These are phyloP conservation scores for Austroboletus olivaceoglutinosus DNA, from an alignment of 1,284 basidiomycete genomes.

Conservation along the genomic window DNA sequence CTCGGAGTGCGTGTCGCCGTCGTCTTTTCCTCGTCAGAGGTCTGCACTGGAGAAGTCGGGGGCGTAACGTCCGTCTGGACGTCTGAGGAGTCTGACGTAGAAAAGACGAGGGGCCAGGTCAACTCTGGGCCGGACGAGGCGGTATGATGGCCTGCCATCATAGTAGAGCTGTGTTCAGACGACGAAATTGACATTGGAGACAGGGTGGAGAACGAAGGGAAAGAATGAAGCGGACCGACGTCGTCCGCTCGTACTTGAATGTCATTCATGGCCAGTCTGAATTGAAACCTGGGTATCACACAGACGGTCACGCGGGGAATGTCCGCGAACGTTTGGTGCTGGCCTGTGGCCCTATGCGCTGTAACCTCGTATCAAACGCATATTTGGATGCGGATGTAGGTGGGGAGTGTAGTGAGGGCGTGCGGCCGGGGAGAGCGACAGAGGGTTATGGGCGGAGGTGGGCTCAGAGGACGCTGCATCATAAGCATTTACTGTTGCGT, in stretches of 20 bases:
- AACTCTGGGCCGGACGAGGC: conserved; percentile 14
- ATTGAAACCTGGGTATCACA: conserved; percentile 8
- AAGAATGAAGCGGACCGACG: conserved; percentile 1
- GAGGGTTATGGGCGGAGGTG: no score
- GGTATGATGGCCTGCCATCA: neutral
- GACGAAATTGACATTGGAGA: conserved; percentile 15
- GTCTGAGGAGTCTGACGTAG: conserved; percentile 16
- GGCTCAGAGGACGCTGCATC: no score
- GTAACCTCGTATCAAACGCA: no score
- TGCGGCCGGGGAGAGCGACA: no score
- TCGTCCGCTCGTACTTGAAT: conserved; percentile 5
- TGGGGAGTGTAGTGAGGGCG: no score
- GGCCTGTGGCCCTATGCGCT: no score
- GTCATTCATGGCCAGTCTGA: neutral
- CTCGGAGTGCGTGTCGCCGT: conserved; percentile 1
- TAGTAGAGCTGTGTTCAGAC: conserved; percentile 9
- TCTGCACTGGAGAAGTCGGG: conserved; percentile 15
- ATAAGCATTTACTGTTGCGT: no score
- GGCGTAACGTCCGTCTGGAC: conserved; percentile 21
- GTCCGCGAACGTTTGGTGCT: no score
- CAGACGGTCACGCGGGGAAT: neutral
- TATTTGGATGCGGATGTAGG: no score
- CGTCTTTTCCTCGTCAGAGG: conserved; percentile 3
- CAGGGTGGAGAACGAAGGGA: neutral
- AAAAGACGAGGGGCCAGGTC: conserved; percentile 11